Base-by-base conservation (phyloP, 2,329 filamentous ascomycete genomes). In the Ophiostoma montium region DNA sequence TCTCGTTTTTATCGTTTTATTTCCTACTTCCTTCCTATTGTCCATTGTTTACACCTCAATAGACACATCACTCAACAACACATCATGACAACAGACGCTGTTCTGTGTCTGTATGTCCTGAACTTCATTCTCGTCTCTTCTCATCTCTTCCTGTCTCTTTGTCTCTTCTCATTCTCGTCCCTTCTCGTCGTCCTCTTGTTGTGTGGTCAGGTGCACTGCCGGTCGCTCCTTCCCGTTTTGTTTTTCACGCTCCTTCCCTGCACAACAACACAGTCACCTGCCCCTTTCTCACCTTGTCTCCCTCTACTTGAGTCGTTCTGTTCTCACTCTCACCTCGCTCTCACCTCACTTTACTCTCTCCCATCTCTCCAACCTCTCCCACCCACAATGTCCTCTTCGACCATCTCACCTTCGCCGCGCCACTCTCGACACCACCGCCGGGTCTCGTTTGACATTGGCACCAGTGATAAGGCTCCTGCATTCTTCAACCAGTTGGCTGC, bases 371-470 rank as follows among this genome's bases (percentile, higher is more conserved):
- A 12, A 12, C 43, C 19, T 35, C 44, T 13, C n/a, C 18, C 16
- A 33, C 19, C 15, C 36, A 18, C 18, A 19, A 11, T 19, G 15
- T 23, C 35, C 3, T 3, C 36, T 2, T 13, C 13, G 6, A 23
- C 31, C n/a, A 18, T 38, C n/a, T 48, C 46, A 47, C 46, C n/a
- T 46, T 53, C 2, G 12, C 39, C 9, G 10, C 23, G 27, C 46
- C 33, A 18, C 27, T 16, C 3, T 13, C 19, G 21, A 49, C 39
- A 31, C 8, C n/a, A n/a, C 30, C 53, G 46, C 1, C 54, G 51
- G 6, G 53, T 56, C 11, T 49, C 51, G 1, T 56, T 56, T 35
- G 50, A 38, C 30, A 23, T 27, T 18, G 9, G 38, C 9, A 45
- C 44, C 13, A 10, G 42, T 2, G 36, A 18, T 9, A 52, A 49